Evolutionary conservation across 2,329 filamentous ascomycete species (phyloP).

Genomic region (Scolecobasidium constrictum): DNA sequence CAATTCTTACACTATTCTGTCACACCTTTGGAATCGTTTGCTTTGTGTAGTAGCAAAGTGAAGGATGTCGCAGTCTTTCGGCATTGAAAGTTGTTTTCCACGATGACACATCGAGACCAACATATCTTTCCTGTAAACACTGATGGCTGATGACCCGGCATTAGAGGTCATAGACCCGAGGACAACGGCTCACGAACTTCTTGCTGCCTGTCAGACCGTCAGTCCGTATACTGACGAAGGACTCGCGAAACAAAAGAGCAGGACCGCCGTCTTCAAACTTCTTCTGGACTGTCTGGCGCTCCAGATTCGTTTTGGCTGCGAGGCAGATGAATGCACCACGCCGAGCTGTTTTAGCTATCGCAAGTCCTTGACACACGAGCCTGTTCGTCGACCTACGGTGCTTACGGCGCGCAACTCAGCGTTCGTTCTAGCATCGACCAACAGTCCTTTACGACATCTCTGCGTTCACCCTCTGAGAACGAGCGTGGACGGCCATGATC

Average conservation of each 20-base stretch:
- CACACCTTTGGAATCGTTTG: too few species aligned
- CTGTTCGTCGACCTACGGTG: constrained; percentile 9
- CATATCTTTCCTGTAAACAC: too few species aligned
- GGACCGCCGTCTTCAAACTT: not conserved
- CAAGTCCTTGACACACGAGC: not conserved
- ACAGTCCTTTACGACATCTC: not conserved
- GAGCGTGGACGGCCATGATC: not conserved
- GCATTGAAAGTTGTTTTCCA: too few species aligned
- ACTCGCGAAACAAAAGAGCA: constrained; percentile 1
- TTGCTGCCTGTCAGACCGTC: too few species aligned
- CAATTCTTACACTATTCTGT: too few species aligned
- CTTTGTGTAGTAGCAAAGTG: too few species aligned
- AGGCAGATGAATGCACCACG: constrained; percentile 6
- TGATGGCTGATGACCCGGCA: too few species aligned
- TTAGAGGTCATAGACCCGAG: too few species aligned
- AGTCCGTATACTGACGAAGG: too few species aligned
- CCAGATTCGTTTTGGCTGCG: constrained; percentile 11
- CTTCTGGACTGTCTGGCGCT: not conserved
- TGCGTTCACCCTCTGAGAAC: constrained; percentile 4
- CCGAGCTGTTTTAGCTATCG: constrained; percentile 9
- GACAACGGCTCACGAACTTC: too few species aligned
- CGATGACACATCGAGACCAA: too few species aligned
- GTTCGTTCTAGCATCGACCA: constrained; percentile 6
- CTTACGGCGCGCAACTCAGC: constrained; percentile 9
- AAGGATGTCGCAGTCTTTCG: too few species aligned